Conservation (phyloP, 176 grass and related monocot genomes). For the Echinochloa phyllopogon region DNA sequence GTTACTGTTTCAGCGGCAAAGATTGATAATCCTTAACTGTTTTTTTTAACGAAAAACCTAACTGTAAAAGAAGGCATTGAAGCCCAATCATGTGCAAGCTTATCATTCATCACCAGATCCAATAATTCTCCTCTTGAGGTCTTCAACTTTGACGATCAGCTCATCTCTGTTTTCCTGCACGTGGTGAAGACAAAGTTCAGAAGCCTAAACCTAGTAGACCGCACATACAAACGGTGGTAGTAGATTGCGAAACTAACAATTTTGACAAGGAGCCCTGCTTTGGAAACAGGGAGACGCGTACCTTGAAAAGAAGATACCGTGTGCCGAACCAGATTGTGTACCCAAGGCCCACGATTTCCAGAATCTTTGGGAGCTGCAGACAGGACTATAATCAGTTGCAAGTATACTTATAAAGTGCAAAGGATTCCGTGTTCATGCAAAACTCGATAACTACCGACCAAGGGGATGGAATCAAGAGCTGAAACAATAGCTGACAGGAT, state of each 20-base stretch:
- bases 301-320: slow-evolving; percentile 68
- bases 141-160: slow-evolving; percentile 52
- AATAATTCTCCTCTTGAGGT: slow-evolving; percentile 56
- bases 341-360: slow-evolving; percentile 61
- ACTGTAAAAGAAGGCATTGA: slow-evolving; percentile 26
- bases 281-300: slow-evolving; percentile 7
- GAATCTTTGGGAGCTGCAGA: slow-evolving; percentile 65
- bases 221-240: not conserved
- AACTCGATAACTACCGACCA: slow-evolving; percentile 51
- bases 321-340: slow-evolving; percentile 63
- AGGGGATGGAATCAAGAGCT: slow-evolving; percentile 62
- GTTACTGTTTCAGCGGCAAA: not conserved
- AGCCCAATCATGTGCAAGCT: slow-evolving; percentile 14
- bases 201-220: not conserved
- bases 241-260: not conserved
- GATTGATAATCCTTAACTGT: not conserved
- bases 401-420: not conserved
- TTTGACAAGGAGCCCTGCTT: not conserved
- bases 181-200: not conserved
- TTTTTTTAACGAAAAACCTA: not conserved
- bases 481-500: slow-evolving; percentile 64
- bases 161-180: slow-evolving; percentile 73
- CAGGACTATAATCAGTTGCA: not conserved
- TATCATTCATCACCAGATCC: slow-evolving; percentile 48
- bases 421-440: not conserved